Evolutionary conservation across 768 basidiomycete genomes (phyloP).

Genomic region (Podaxis rugospora): DNA sequence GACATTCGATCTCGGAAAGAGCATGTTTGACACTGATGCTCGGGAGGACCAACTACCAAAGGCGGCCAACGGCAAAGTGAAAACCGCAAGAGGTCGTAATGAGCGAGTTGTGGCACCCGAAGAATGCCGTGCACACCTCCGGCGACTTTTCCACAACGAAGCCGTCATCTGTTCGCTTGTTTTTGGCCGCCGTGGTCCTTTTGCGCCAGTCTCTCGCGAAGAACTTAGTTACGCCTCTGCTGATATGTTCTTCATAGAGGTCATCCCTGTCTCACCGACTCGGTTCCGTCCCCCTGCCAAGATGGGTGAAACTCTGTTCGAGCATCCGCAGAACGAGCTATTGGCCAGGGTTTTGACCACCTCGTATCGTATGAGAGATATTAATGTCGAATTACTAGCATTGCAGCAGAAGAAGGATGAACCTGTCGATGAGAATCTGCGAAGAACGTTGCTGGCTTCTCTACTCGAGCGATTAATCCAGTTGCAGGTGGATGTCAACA

Average conservation of each 20-base stretch:
- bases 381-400: conserved; percentile 60
- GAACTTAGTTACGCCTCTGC: conserved; percentile 70
- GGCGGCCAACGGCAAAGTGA: conserved; percentile 74
- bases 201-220: conserved; percentile 54
- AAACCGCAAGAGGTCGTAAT: conserved; percentile 73
- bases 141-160: conserved; percentile 84
- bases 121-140: conserved; percentile 92
- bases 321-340: conserved; percentile 94
- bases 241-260: conserved; percentile 98
- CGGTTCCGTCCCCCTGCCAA: conserved; percentile 93
- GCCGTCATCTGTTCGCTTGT: conserved; percentile 77
- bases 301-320: conserved; percentile 90
- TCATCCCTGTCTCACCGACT: conserved; percentile 86
- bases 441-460: conserved; percentile 54
- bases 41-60: conserved; percentile 41
- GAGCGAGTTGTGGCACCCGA: conserved; percentile 89
- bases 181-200: conserved; percentile 90
- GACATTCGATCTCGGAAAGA: conserved; percentile 15
- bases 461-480: conserved; percentile 83
- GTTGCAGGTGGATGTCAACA: conserved; percentile 92
- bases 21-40: conserved; percentile 11
- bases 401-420: conserved; percentile 56
- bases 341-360: conserved; percentile 77
- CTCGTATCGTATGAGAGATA: conserved; percentile 73
- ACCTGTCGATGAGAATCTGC: conserved; percentile 40